Percentiles rank a stretch among this genome's conserved stretches.
Conservation (phyloP, 441 rosid species). For the Brassica balearica region DNA sequence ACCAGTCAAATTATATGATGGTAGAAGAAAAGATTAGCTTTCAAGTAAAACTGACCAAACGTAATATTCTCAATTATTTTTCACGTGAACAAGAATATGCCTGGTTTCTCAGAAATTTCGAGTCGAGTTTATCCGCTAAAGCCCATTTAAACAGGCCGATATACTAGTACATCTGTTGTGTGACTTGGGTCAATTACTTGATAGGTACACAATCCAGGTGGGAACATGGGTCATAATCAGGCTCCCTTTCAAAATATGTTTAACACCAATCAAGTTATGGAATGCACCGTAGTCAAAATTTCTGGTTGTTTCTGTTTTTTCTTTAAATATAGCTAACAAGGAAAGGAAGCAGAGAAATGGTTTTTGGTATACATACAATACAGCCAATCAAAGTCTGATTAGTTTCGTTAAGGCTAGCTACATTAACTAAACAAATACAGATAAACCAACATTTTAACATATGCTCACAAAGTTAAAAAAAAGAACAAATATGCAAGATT, state of each 20-base stretch:
- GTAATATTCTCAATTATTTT: background rate
- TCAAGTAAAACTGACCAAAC: conserved; percentile 23
- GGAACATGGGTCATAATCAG: background rate
- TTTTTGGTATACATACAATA: background rate
- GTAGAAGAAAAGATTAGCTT: conserved; percentile 7
- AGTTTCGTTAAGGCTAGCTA: background rate
- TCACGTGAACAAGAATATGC: background rate
- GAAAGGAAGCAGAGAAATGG: background rate
- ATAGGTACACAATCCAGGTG: background rate
- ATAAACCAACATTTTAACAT: background rate
- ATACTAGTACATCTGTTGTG: background rate
- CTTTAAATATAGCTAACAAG: background rate
- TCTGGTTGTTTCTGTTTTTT: background rate
- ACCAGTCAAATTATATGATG: background rate
- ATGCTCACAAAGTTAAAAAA: background rate
- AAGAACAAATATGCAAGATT: background rate
- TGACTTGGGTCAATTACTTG: conserved; percentile 4
- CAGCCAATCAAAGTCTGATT: background rate
- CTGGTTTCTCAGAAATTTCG: background rate
- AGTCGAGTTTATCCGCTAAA: conserved; percentile 14
- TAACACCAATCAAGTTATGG: conserved; percentile 2
- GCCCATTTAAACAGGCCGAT: conserved; percentile 22
- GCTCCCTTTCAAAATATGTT: background rate
- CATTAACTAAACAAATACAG: background rate
- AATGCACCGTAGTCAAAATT: background rate